Evolutionary conservation across 2,329 filamentous ascomycete species (phyloP).

Genomic region (Fusarium sp.): DNA sequence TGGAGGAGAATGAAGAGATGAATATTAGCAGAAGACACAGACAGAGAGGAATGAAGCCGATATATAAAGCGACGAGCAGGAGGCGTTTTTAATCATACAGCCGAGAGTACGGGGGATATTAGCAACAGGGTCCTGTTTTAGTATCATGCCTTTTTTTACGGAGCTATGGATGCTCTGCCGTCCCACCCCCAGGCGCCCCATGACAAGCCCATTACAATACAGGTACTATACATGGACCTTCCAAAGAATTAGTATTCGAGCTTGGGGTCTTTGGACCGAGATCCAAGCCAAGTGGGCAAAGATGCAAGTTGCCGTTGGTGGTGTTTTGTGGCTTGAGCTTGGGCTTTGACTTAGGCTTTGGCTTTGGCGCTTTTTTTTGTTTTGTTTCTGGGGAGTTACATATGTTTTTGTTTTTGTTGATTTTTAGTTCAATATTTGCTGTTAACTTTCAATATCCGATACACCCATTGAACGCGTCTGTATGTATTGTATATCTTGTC

Average conservation of each 20-base stretch:
- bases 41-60: constrained; percentile 20
- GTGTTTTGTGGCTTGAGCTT: constrained; percentile 32
- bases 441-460: no score
- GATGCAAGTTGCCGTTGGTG: constrained; percentile 19
- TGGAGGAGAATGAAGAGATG: not conserved
- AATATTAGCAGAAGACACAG: not conserved
- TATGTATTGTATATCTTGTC: no score
- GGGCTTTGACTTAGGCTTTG: constrained; percentile 21
- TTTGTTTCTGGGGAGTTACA: not conserved
- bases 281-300: constrained; percentile 6
- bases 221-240: not conserved
- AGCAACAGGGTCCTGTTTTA: constrained; percentile 35
- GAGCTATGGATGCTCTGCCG: constrained; percentile 28
- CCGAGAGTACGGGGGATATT: constrained; percentile 42
- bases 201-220: constrained; percentile 13
- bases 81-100: constrained; percentile 40
- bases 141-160: constrained; percentile 32
- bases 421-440: not conserved
- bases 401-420: constrained; percentile 4
- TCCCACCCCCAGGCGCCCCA: constrained; percentile 37
- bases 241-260: constrained; percentile 4
- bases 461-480: no score
- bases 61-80: constrained; percentile 10
- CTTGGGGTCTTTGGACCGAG: constrained; percentile 7
- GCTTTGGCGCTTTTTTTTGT: constrained; percentile 23